phyloP scores from a whole-genome alignment of 2,329 filamentous ascomycete genomes.

The Diaporthe ilicicola region DNA sequence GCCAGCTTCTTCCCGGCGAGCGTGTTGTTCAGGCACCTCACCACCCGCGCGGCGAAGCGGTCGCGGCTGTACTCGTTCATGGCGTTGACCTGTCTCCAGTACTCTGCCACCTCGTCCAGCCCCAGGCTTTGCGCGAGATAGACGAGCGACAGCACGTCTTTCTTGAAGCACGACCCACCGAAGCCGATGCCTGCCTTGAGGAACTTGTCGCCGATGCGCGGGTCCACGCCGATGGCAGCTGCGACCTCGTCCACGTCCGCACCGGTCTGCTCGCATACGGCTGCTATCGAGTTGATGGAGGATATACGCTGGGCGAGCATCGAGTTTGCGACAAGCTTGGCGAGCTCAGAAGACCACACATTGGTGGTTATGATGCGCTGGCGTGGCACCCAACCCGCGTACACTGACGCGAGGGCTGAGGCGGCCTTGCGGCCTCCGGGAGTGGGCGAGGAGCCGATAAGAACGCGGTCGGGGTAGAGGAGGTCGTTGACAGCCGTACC shows the following conservation, averaged over 20 bases:
- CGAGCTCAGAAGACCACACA: slow-evolving; percentile 79
- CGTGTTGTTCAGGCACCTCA: slow-evolving; percentile 73
- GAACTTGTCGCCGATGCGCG: slow-evolving; percentile 76
- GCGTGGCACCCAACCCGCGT: slow-evolving; percentile 74
- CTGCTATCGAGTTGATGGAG: slow-evolving; percentile 83
- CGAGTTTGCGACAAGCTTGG: slow-evolving; percentile 82
- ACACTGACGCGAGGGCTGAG: slow-evolving; percentile 69
- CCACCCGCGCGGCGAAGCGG: slow-evolving; percentile 72
- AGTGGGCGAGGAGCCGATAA: slow-evolving; percentile 76
- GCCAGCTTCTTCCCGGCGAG: slow-evolving; percentile 75
- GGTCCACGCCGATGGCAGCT: slow-evolving; percentile 72
- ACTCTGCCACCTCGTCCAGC: slow-evolving; percentile 75
- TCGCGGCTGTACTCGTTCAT: slow-evolving; percentile 81
- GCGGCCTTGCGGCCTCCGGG: slow-evolving; percentile 69
- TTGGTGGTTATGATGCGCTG: slow-evolving; percentile 76
- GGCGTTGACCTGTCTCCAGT: slow-evolving; percentile 77
- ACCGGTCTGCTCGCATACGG: slow-evolving; percentile 79
- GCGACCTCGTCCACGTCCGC: slow-evolving; percentile 80
- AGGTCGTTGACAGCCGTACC: slow-evolving; percentile 79
- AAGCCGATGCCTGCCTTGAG: slow-evolving; percentile 80
- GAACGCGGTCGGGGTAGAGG: slow-evolving; percentile 74
- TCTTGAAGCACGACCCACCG: slow-evolving; percentile 83
- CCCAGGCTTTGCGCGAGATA: slow-evolving; percentile 77
- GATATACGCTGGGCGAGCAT: slow-evolving; percentile 83
- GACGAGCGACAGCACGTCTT: slow-evolving; percentile 77